Conservation (phyloP, 2,329 filamentous ascomycete species). For the Botryosphaeria dothidea region DNA sequence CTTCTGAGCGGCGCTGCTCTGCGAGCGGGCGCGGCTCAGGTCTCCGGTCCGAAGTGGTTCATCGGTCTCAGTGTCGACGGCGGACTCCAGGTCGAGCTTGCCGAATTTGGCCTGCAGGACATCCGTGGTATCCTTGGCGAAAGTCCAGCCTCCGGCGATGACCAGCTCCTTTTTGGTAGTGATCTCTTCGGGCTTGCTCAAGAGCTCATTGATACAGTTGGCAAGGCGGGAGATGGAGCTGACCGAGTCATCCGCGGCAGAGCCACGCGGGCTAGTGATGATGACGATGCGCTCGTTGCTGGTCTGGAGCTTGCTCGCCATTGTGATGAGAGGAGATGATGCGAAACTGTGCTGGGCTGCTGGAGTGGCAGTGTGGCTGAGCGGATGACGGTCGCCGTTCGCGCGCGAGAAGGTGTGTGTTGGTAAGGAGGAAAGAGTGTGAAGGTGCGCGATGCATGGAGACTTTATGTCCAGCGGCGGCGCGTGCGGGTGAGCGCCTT, state of each 20-base stretch:
- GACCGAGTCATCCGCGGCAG: not conserved
- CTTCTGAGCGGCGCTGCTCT: constrained; percentile 1
- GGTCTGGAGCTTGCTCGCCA: not conserved
- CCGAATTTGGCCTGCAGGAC: constrained; percentile 1
- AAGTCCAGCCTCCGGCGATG: constrained; percentile 29
- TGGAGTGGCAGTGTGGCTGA: too few relatives aligned
- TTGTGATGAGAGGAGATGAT: too few relatives aligned
- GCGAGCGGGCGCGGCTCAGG: constrained; percentile 15
- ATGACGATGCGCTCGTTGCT: not conserved
- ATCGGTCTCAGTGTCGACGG: not conserved
- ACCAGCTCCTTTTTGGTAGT: constrained; percentile 28
- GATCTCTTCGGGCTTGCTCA: constrained; percentile 19
- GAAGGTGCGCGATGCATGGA: not conserved
- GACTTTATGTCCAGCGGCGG: not conserved
- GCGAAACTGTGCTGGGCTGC: too few relatives aligned
- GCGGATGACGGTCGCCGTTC: not conserved
- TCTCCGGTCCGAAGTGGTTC: constrained; percentile 11
- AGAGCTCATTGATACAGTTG: constrained; percentile 22
- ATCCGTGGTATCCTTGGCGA: not conserved
- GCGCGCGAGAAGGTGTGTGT: not conserved
- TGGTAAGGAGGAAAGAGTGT: not conserved
- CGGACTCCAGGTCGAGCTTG: constrained; percentile 7
- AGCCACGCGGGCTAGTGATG: not conserved
- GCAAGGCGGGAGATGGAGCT: not conserved
- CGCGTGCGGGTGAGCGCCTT: not conserved